Evolutionary conservation across 1,284 basidiomycete genomes (phyloP), one percentile per base, ranked within the genome.

Genomic region (Cutaneotrichosporon daszewskae): DNA sequence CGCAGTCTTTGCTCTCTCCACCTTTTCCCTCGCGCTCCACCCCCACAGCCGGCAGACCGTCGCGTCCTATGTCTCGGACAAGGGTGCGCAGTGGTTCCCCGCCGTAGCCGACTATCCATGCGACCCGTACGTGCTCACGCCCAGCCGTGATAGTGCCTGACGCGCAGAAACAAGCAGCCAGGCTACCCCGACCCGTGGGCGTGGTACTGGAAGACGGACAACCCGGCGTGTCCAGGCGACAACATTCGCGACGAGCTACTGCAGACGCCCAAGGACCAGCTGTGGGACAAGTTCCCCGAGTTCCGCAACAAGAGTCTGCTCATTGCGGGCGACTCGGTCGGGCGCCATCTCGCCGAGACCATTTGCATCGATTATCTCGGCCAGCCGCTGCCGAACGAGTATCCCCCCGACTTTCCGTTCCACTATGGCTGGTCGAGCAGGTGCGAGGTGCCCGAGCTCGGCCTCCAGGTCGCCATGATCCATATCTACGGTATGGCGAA

Each of bases 401-500:
- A 27, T 2, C 8, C n/a, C 6, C 40, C 40, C 1, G 32, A 22
- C 18, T 41, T 34, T 12, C 11, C 20, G 12, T 2, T n/a, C 8
- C 40, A 41, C 40, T 41, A 41, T 17, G 40, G 32, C 14, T 40
- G 39, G 40, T 13, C 32, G 7, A 13, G 16, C 5, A 34, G 12
- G 16, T 41, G 40, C 25, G n/a, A 6, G 4, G 11, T 27, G 17
- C 17, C 23, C 10, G 19, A 34, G 17, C 40, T 41, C 19, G 40
- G 32, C 6, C 11, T 41, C 16, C 20, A 13, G 17, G 24, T 41
- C 14, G 18, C 24, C 24, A 41, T 41, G 40, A 23, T 33, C 18
- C 40, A 41, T 19, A 34, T 35, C 18, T 41, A 41, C 19, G 40
- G 40, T 13, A 41, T 41, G 40, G 32, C 40, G 10, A 41, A 41